Evolutionary conservation across 495 filamentous ascomycete species (phyloP).

Genomic region (Aspergillus homomorphus): DNA sequence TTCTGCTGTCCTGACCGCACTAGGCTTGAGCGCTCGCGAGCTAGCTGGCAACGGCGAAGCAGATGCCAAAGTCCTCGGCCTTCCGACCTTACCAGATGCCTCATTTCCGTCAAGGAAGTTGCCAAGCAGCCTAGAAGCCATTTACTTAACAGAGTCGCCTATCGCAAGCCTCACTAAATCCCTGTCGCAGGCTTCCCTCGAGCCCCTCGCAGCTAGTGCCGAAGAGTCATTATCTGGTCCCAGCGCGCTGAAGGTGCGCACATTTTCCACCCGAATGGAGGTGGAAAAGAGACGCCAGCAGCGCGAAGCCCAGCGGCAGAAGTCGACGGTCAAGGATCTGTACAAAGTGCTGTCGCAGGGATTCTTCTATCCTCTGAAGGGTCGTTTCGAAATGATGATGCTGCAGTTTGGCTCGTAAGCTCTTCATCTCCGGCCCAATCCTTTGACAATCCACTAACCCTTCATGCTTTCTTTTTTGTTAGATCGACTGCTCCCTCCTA

Average conservation of each 20-base stretch:
- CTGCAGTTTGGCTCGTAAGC: constrained; percentile 42
- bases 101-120: constrained; percentile 73
- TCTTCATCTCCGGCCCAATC: neutral
- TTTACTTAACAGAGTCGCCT: constrained; percentile 53
- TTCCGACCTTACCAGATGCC: constrained; percentile 38
- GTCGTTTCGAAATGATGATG: constrained; percentile 46
- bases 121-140: constrained; percentile 50
- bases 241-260: constrained; percentile 78
- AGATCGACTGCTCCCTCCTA: constrained; percentile 37
- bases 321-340: constrained; percentile 67
- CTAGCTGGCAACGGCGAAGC: constrained; percentile 75
- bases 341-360: constrained; percentile 69
- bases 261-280: constrained; percentile 69
- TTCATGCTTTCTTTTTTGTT: neutral
- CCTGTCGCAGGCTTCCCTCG: constrained; percentile 67
- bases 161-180: constrained; percentile 58
- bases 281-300: constrained; percentile 61
- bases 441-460: constrained; percentile 8
- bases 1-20: constrained; percentile 70
- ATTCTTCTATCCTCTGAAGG: constrained; percentile 77
- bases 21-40: constrained; percentile 85
- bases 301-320: constrained; percentile 38
- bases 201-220: constrained; percentile 68
- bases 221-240: constrained; percentile 72
- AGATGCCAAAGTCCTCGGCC: constrained; percentile 45